Evolutionary conservation across 2,329 filamentous ascomycete genomes (phyloP), one percentile per base, ranked within the genome.

Genomic region (Alternaria brassicae): DNA sequence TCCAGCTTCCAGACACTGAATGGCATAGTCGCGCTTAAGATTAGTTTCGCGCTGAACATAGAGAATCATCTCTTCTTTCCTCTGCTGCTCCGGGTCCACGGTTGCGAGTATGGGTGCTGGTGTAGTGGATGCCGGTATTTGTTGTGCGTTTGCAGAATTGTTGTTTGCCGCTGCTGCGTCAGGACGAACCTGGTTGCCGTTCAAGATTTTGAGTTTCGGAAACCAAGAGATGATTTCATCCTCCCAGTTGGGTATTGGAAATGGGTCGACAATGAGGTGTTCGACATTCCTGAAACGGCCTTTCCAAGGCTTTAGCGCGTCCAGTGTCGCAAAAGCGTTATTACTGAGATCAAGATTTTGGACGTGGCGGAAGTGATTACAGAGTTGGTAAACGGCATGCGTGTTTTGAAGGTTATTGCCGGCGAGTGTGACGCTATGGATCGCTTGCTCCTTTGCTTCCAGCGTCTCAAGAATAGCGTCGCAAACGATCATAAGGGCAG

Each of bases 281-380:
- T 96, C 88, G 10, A 98, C 84, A 56, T 88, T 82, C 52, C 84
- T 87, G 72, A 98, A 93, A 55, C 91, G 92, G 72, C 88, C 86
- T 60, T 89, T 89, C 93, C 93, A 97, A 30, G 83, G 85, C 52
- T 88, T 85, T 45, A 99, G 78, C 9, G 86, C 85, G 56, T 88
- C 86, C 50, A 92, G 78, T 51, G 86, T 87, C 58, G 84, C 82
- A 69, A 99, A 87, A 39, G 88, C 86, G 79, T 98, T 98, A 73
- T 89, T 87, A 54, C 92, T 95, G 25, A 98, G 85, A 67, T 97
- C 94, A 12, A 99, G 86, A 66, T 97, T 93, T 74, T 92, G 89
- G 60, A 98, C 82, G 61, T 93, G 90, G 0, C 93, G 92, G 54
- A 98, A 91, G 0, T 91, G 92, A 52, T 87, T 85, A 9, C 92